phyloP scores from a whole-genome alignment of 768 basidiomycete species.

The Dacryopinax spathularia region DNA sequence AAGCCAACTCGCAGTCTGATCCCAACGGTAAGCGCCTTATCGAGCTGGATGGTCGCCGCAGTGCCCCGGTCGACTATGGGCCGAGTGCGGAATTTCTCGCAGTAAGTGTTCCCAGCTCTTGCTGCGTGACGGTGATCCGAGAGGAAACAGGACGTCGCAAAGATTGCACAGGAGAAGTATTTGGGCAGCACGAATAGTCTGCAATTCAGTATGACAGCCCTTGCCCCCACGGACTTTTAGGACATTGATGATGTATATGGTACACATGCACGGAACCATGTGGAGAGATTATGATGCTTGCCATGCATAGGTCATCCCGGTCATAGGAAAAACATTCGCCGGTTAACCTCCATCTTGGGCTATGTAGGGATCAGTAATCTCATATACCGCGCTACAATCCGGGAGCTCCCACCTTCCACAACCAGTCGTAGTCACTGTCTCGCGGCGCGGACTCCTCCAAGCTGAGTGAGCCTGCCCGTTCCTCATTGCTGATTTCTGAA shows the following conservation, averaged over 20 bases:
- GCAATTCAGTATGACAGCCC: conserved; percentile 55
- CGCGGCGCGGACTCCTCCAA: conserved; percentile 14
- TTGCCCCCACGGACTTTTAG: conserved; percentile 24
- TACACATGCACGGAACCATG: background rate
- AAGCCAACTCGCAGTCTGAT: conserved; percentile 32
- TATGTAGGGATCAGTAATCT: conserved; percentile 21
- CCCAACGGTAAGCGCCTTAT: conserved; percentile 37
- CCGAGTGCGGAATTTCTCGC: conserved; percentile 42
- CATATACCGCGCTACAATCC: conserved; percentile 9
- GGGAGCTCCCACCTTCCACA: conserved; percentile 58
- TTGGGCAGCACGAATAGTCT: conserved; percentile 39
- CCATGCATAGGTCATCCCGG: no score
- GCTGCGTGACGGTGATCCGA: conserved; percentile 14
- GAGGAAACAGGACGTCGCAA: conserved; percentile 44
- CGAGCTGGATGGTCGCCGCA: conserved; percentile 71
- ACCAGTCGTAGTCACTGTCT: conserved; percentile 55
- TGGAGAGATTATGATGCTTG: background rate
- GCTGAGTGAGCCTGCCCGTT: conserved; percentile 17
- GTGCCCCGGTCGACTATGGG: conserved; percentile 70
- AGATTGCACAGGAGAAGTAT: conserved; percentile 45
- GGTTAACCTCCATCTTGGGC: conserved; percentile 87
- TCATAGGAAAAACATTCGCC: conserved; percentile 80
- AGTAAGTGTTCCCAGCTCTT: conserved; percentile 19
- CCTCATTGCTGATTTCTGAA: conserved; percentile 27
- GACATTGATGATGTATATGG: background rate